These are phyloP conservation scores for Calonectria fujianensis DNA, from an alignment of 2,329 filamentous ascomycete species.

Conservation along the genomic window DNA sequence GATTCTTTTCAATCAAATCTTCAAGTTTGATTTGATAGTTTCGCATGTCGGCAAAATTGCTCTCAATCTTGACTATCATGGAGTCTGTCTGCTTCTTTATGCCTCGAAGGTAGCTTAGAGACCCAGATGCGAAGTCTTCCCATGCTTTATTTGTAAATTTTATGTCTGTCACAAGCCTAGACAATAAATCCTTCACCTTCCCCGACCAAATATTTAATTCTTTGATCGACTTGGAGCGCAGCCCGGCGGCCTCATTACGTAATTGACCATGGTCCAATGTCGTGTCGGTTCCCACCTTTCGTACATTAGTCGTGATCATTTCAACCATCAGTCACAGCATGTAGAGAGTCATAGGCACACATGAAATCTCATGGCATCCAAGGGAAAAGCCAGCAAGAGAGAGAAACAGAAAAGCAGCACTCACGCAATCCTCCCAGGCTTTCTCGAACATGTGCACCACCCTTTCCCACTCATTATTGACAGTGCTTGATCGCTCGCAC, in stretches of 20 bases:
- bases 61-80: conserved; percentile 6
- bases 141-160: background rate
- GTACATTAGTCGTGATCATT: background rate
- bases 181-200: background rate
- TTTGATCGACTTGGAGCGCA: background rate
- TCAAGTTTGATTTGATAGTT: background rate
- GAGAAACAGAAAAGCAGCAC: background rate
- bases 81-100: background rate
- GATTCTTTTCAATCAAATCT: conserved; percentile 7
- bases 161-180: background rate
- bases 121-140: background rate
- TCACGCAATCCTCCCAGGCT: conserved; percentile 7
- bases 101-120: background rate
- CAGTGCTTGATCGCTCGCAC: background rate
- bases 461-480: conserved; percentile 14
- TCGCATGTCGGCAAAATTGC: background rate
- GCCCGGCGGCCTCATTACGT: background rate
- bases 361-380: background rate
- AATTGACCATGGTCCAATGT: background rate
- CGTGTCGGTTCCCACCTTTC: background rate
- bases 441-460: background rate
- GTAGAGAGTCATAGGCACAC: background rate
- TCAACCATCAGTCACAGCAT: background rate
- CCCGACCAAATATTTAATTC: background rate
- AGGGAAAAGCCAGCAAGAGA: background rate